These are phyloP conservation scores for Lachancea sp. DNA, from an alignment of 805 yeast genomes.

Conservation along the genomic window DNA sequence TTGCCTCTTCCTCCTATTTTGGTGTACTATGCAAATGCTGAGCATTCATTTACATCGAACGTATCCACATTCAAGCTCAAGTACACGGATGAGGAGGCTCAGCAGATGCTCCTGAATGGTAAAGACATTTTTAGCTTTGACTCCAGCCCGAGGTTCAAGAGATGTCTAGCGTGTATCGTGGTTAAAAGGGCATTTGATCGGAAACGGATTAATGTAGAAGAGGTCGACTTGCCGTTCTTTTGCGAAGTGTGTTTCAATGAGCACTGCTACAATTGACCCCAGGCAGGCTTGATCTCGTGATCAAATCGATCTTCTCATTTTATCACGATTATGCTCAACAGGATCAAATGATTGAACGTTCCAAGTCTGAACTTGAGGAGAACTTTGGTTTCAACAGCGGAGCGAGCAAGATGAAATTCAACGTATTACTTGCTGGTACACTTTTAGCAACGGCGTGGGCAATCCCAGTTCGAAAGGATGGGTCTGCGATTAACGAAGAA, in stretches of 20 bases:
- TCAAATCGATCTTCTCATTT: background rate
- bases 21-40: conserved; percentile 44
- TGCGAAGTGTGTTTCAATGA: conserved; percentile 36
- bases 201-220: conserved; percentile 5
- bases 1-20: conserved; percentile 47
- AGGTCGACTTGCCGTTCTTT: conserved; percentile 25
- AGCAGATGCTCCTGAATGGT: conserved; percentile 46
- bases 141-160: conserved; percentile 36
- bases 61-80: conserved; percentile 54
- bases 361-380: no score
- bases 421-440: background rate
- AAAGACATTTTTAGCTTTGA: conserved; percentile 43
- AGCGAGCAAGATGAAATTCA: background rate
- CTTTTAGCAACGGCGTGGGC: conserved; percentile 9
- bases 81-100: conserved; percentile 40
- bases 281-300: background rate
- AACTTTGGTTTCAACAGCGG: background rate
- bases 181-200: conserved; percentile 47
- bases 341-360: no score
- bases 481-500: conserved; percentile 27
- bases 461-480: conserved; percentile 10
- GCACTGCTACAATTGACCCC: conserved; percentile 36
- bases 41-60: conserved; percentile 41
- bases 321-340: background rate
- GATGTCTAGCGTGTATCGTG: conserved; percentile 53